phyloP scores from a whole-genome alignment of 75 land plant species.

The Adiantum capillusveneris region DNA sequence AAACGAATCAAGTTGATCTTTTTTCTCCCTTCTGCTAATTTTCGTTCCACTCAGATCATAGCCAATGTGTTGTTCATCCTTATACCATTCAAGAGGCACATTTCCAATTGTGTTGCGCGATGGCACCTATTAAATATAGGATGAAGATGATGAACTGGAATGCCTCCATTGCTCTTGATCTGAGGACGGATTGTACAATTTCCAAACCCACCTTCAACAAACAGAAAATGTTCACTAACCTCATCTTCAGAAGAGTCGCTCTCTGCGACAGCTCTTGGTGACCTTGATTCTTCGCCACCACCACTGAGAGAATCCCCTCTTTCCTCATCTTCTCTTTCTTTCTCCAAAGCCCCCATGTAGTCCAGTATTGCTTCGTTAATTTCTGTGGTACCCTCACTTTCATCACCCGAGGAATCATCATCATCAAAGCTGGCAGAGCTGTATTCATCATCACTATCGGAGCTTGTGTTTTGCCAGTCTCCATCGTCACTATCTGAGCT shows the following conservation, averaged over 20 bases:
- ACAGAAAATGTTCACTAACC: slow-evolving; percentile 25
- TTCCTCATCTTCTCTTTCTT: background rate
- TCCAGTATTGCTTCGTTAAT: slow-evolving; percentile 19
- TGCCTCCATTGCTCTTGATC: background rate
- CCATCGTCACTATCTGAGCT: background rate
- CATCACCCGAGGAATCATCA: slow-evolving; percentile 13
- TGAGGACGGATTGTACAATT: background rate
- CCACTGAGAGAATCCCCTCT: slow-evolving; percentile 3
- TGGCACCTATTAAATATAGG: slow-evolving; percentile 68
- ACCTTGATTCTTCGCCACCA: slow-evolving; percentile 19
- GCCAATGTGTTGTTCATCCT: slow-evolving; percentile 92
- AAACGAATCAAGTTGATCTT: slow-evolving; percentile 66
- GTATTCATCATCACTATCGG: slow-evolving; percentile 7
- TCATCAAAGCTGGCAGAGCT: slow-evolving; percentile 2
- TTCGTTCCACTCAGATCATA: slow-evolving; percentile 78
- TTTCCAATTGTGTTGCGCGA: slow-evolving; percentile 84
- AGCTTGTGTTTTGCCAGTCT: slow-evolving; percentile 9
- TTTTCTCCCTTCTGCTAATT: slow-evolving; percentile 65
- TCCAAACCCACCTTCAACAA: no score
- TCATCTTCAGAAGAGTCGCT: slow-evolving; percentile 98
- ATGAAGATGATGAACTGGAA: no score
- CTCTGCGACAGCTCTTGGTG: slow-evolving; percentile 40
- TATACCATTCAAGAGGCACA: slow-evolving; percentile 88
- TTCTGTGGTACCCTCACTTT: slow-evolving; percentile 7
- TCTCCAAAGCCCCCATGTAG: slow-evolving; percentile 14